A percentile compares a stretch with the other conserved stretches of the same genome.
Conservation (phyloP, 2,329 filamentous ascomycete genomes). For the Monilinia aucupariae region DNA sequence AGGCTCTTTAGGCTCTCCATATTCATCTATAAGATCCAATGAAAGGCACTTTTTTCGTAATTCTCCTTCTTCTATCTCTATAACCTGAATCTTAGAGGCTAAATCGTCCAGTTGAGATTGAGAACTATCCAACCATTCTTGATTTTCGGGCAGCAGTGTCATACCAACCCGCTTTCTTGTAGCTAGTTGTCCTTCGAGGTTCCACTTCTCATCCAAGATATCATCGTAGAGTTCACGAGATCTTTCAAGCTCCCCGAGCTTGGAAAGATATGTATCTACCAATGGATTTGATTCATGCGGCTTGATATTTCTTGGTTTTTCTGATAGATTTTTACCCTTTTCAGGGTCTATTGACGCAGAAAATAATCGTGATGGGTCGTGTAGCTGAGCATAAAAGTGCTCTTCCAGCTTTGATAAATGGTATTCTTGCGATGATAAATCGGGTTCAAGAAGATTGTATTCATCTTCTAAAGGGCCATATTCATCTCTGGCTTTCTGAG, state of each 20-base stretch:
- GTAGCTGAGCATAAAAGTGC: constrained; percentile 11
- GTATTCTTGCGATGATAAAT: constrained; percentile 19
- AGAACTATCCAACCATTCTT: constrained; percentile 24
- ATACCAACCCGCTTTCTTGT: constrained; percentile 12
- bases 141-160: constrained; percentile 18
- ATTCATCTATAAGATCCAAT: constrained; percentile 25
- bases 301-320: not conserved
- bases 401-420: constrained; percentile 18
- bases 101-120: constrained; percentile 14
- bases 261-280: constrained; percentile 19
- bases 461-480: constrained; percentile 27
- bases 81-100: constrained; percentile 11
- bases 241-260: constrained; percentile 23
- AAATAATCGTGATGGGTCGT: not conserved
- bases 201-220: constrained; percentile 18
- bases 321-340: not conserved
- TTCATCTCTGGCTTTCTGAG: constrained; percentile 20
- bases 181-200: constrained; percentile 19
- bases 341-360: fast-evolving
- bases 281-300: constrained; percentile 18
- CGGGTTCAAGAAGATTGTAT: constrained; percentile 23
- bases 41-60: constrained; percentile 22
- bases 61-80: constrained; percentile 11
- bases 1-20: constrained; percentile 23
- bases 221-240: constrained; percentile 22